A percentile compares a stretch with the other conserved stretches of the same genome.
phyloP scores from a whole-genome alignment of 208 protist genomes.

The Trypanosoma scelopori region DNA sequence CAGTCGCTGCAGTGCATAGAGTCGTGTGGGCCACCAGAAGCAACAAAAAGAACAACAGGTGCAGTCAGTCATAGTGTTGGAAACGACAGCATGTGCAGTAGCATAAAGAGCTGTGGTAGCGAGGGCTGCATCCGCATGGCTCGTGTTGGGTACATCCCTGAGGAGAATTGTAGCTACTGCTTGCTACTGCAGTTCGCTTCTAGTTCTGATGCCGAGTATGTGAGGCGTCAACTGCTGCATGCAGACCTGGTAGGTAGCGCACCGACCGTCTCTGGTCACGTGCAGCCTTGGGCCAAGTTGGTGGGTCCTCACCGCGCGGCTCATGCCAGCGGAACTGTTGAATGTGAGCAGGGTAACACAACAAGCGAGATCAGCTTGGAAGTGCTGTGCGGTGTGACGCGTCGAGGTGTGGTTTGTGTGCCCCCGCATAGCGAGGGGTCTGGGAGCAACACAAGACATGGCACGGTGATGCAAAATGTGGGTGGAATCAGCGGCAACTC shows the following conservation, averaged over 20 bases:
- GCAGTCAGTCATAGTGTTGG: neutral
- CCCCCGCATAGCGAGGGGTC: neutral
- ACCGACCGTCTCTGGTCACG: constrained; percentile 42
- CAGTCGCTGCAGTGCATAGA: constrained; percentile 41
- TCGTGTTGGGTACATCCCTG: constrained; percentile 61
- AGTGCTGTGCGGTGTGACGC: constrained; percentile 7
- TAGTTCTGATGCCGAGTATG: constrained; percentile 28
- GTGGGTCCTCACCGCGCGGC: neutral
- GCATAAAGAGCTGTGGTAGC: neutral
- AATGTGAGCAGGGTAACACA: neutral
- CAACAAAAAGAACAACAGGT: neutral
- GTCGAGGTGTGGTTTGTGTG: neutral
- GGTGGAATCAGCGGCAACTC: no score
- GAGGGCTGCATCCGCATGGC: constrained; percentile 33
- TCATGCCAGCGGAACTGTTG: neutral
- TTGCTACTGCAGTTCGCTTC: constrained; percentile 51
- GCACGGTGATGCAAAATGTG: neutral
- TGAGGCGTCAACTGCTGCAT: constrained; percentile 41
- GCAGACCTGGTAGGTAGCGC: constrained; percentile 29
- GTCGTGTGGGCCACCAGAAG: neutral
- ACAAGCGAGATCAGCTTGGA: neutral
- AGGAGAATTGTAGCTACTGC: constrained; percentile 67
- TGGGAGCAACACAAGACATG: neutral
- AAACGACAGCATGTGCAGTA: constrained; percentile 3
- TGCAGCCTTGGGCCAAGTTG: constrained; percentile 20